Evolutionary conservation across 139 green algal genomes (phyloP).

Genomic region (Zygnema cylindricum): DNA sequence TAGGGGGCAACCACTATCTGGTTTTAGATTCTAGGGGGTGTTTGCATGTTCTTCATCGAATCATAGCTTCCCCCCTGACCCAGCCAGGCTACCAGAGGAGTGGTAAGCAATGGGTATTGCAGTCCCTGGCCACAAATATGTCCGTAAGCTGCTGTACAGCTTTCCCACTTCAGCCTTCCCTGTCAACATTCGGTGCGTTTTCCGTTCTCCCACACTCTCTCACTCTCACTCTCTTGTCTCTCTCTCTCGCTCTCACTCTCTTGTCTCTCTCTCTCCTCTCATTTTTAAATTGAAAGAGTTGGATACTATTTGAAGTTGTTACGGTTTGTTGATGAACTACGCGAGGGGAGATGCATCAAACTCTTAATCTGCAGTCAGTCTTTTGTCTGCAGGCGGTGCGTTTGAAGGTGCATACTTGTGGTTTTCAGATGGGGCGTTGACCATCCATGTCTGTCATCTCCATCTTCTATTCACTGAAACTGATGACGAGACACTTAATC

Average conservation of each 20-base stretch:
- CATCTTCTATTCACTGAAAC: neutral
- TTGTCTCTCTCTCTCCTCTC: too few relatives aligned
- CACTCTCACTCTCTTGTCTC: too few relatives aligned
- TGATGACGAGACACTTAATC: neutral
- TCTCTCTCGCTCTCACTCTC: too few relatives aligned
- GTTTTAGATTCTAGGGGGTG: neutral
- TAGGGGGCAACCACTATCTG: neutral
- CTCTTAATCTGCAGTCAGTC: too few relatives aligned
- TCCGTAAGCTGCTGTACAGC: neutral
- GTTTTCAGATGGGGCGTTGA: neutral
- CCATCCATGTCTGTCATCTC: neutral
- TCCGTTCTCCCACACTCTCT: too few relatives aligned
- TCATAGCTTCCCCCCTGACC: neutral
- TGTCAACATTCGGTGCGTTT: neutral
- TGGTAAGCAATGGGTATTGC: neutral
- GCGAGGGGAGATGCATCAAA: too few relatives aligned
- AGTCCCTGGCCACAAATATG: neutral
- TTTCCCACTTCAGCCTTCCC: neutral
- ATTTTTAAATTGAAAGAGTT: too few relatives aligned
- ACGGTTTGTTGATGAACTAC: too few relatives aligned
- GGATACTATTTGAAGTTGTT: too few relatives aligned
- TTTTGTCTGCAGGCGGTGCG: neutral
- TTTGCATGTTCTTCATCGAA: neutral
- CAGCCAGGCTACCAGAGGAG: too few relatives aligned
- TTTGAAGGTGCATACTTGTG: neutral